Evolutionary conservation across 352 stramenopile species (phyloP).

Genomic region (Plasmopara viticola): DNA sequence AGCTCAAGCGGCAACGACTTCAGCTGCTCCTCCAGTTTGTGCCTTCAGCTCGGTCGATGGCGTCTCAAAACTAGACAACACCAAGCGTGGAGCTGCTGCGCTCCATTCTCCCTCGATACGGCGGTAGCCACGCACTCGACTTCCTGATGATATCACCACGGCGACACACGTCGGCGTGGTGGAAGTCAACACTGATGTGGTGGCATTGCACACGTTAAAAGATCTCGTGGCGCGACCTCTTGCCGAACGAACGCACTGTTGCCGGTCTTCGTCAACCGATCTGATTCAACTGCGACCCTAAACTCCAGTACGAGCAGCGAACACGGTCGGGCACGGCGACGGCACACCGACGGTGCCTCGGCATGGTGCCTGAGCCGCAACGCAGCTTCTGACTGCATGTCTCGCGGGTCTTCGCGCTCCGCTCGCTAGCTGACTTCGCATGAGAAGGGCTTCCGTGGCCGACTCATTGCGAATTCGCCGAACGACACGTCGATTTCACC

Average conservation of each 20-base stretch:
- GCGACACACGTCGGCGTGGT: too few species aligned
- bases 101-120: too few species aligned
- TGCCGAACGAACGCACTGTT: background rate
- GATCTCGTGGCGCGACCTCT: background rate
- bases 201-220: background rate
- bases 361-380: background rate
- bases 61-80: background rate
- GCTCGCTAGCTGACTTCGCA: too few species aligned
- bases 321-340: background rate
- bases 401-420: too few species aligned
- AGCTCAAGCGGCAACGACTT: background rate
- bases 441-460: too few species aligned
- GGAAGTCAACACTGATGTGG: too few species aligned
- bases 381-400: too few species aligned
- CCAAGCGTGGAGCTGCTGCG: too few species aligned
- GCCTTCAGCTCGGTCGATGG: background rate
- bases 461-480: too few species aligned
- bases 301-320: background rate
- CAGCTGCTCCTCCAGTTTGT: background rate
- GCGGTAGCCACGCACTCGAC: too few species aligned
- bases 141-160: too few species aligned
- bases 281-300: background rate
- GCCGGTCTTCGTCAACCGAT: background rate
- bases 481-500: too few species aligned
- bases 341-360: background rate